Evolutionary conservation across 2,329 filamentous ascomycete species (phyloP), one percentile per base, ranked within the genome.

Genomic region (Aureobasidium uvarum): DNA sequence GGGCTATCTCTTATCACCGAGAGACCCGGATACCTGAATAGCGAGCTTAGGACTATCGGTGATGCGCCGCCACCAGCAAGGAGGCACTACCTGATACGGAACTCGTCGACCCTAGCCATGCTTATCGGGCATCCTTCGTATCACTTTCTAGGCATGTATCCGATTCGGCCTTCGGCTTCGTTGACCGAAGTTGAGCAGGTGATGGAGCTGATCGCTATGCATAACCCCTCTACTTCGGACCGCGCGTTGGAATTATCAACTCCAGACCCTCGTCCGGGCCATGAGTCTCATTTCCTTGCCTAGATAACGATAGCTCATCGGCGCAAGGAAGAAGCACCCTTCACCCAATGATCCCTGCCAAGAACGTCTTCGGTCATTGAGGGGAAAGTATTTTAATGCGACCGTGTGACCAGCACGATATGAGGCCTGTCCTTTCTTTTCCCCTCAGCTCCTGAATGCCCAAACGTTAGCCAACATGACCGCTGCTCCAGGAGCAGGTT

Each of bases 361-460:
- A 63, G 60, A 8, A 51, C 23, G 58, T 52, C 23, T 39, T 63
- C 60, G 48, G 60, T 63, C 60, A 43, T 63, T 63, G 60, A 63
- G 48, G 60, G 48, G 33, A 45, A 36, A 28, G 60, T 52, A 62
- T 51, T 62, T 62, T 51, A 51, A 36, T 51, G 58, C 43, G 28
- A 25, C 58, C 58, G 45, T 51, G 45, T 62, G 58, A 62, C 58
- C 58, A 62, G 45, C 36, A 46, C 31, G 20, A 41, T 28, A 31
- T 51, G 33, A 50, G 38, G 56, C 58, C 13, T 28, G 45, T 33
- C 58, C 33, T 45, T 31, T 36, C 58, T 20, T 45, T 50, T 45
- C 41, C 11, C 39, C 54, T 18, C 39, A 36, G 41, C 39, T 48
- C 31, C 39, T 25, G 13, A 11, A 39, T 28, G 45, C 45, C 58